Evolutionary conservation across 371 early-diverging fungal species (phyloP).

Genomic region (Mucor saturninus): DNA sequence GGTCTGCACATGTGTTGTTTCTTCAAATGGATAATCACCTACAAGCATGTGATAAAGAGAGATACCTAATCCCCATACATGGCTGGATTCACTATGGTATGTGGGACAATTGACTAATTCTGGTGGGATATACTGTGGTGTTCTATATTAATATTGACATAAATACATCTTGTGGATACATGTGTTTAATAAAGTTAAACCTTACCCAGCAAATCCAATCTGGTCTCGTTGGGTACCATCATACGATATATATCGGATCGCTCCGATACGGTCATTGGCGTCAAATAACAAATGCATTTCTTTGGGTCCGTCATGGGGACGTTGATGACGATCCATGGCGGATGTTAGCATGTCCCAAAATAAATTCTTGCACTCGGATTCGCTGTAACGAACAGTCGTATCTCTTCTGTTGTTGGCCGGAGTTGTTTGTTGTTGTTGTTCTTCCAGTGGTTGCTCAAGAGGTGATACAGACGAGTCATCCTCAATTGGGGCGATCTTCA

Average conservation of each 20-base stretch:
- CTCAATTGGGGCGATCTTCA: too few relatives aligned
- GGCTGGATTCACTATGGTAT: conserved; percentile 25
- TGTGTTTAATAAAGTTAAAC: neutral
- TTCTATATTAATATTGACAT: conserved; percentile 17
- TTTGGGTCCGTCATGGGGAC: neutral
- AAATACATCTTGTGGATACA: neutral
- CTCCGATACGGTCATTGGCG: conserved; percentile 19
- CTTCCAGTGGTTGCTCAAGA: too few relatives aligned
- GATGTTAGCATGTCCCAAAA: conserved; percentile 22
- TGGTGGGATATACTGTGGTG: conserved; percentile 48
- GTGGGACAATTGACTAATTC: conserved; percentile 25
- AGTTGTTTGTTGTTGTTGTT: too few relatives aligned
- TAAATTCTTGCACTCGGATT: too few relatives aligned
- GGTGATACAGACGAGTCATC: too few relatives aligned
- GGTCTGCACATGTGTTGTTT: conserved; percentile 30
- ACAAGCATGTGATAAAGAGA: conserved; percentile 47
- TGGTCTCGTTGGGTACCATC: conserved; percentile 21
- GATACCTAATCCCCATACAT: conserved; percentile 53
- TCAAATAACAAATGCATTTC: conserved; percentile 24
- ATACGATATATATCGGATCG: conserved; percentile 19
- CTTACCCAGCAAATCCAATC: conserved; percentile 29
- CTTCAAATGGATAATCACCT: conserved; percentile 44
- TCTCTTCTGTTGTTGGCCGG: too few relatives aligned
- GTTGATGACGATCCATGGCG: conserved; percentile 16
- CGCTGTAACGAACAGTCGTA: too few relatives aligned